Evolutionary conservation across 768 basidiomycete species (phyloP).

Genomic region (Candolleomyces eurysporus): DNA sequence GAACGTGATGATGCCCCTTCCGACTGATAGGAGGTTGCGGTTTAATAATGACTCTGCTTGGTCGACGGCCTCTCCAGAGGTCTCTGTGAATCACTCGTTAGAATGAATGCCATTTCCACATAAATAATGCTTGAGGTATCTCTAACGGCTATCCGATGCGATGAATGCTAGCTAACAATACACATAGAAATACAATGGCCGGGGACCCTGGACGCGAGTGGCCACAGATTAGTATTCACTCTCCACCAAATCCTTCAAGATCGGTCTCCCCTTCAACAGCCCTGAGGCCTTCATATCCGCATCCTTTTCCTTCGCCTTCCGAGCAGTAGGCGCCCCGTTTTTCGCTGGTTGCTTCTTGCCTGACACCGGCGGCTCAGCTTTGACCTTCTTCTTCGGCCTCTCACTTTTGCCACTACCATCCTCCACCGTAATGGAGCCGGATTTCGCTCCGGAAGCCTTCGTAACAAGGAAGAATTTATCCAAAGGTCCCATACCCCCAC

Average conservation of each 20-base stretch:
- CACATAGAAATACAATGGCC: no score
- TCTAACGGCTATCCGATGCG: no score
- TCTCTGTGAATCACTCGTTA: no score
- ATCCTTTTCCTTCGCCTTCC: constrained; percentile 22
- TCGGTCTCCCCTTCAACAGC: constrained; percentile 53
- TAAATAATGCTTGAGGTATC: no score
- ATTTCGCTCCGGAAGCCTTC: neutral
- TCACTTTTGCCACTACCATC: constrained; percentile 6
- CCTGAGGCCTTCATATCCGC: constrained; percentile 32
- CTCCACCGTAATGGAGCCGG: neutral
- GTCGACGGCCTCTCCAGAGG: no score
- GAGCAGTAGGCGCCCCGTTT: neutral
- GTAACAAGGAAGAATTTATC: neutral
- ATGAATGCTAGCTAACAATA: no score
- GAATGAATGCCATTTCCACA: no score
- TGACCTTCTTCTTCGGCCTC: neutral
- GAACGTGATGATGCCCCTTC: no score
- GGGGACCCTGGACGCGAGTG: neutral
- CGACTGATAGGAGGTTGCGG: no score
- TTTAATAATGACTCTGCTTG: no score
- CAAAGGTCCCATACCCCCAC: neutral
- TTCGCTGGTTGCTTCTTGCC: constrained; percentile 11
- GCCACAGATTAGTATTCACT: neutral
- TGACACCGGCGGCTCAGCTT: neutral
- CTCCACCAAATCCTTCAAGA: constrained; percentile 57